These are phyloP conservation scores for Coniochaeta sp. DNA, from an alignment of 2,329 filamentous ascomycete species.

Conservation along the genomic window DNA sequence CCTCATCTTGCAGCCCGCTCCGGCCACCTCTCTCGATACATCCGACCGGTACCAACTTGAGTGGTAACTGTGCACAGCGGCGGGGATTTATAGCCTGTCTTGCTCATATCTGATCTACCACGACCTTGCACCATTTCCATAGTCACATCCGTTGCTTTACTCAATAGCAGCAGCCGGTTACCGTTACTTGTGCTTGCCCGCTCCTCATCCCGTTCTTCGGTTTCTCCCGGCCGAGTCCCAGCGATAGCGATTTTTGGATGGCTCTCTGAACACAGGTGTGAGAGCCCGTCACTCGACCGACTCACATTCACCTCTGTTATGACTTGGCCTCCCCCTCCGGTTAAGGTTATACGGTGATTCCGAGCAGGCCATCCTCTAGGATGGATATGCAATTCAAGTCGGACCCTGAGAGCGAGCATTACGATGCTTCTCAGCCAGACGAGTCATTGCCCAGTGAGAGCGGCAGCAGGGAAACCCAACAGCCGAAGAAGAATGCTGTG, in stretches of 20 bases:
- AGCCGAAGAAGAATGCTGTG: constrained; percentile 37
- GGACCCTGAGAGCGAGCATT: constrained; percentile 7
- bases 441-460: constrained; percentile 23
- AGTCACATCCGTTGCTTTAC: background rate
- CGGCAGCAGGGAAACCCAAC: constrained; percentile 30
- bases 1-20: background rate
- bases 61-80: constrained; percentile 1
- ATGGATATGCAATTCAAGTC: constrained; percentile 1
- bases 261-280: background rate
- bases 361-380: background rate
- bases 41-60: background rate
- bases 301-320: background rate
- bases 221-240: background rate
- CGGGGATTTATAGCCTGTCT: background rate
- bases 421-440: constrained; percentile 19
- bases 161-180: background rate
- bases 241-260: background rate
- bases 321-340: background rate
- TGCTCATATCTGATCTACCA: background rate
- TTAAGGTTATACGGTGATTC: background rate
- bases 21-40: background rate
- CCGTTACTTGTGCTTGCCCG: background rate
- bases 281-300: background rate
- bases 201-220: background rate
- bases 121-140: background rate